A percentile compares a stretch with the other conserved stretches of the same genome.
These are phyloP conservation scores for Colletotrichum trifolii DNA, from an alignment of 2,329 filamentous ascomycete species.

Conservation along the genomic window DNA sequence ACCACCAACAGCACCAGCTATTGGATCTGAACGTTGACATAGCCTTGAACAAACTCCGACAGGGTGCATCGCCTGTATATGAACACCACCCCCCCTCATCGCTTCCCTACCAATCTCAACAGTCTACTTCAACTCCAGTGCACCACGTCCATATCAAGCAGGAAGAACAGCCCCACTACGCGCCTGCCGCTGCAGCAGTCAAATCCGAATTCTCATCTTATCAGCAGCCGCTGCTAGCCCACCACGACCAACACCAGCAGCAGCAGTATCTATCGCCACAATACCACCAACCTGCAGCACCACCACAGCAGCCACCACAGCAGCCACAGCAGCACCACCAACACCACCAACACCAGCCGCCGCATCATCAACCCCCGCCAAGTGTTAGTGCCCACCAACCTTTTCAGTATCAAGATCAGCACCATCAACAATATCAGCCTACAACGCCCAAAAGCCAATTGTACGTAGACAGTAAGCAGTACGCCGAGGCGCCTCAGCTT, in stretches of 20 bases:
- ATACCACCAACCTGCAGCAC: slow-evolving; percentile 38
- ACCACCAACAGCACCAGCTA: slow-evolving; percentile 39
- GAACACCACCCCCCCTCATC: slow-evolving; percentile 35
- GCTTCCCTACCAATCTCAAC: slow-evolving; percentile 34
- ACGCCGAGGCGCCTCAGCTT: slow-evolving; percentile 18
- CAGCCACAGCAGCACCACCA: slow-evolving; percentile 40
- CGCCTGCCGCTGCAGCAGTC: slow-evolving; percentile 35
- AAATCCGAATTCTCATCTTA: slow-evolving; percentile 31
- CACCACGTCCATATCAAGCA: slow-evolving; percentile 31
- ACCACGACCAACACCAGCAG: slow-evolving; percentile 45
- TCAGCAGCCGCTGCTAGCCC: slow-evolving; percentile 40
- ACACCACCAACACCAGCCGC: slow-evolving; percentile 38
- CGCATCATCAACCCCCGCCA: slow-evolving; percentile 34
- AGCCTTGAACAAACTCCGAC: slow-evolving; percentile 25
- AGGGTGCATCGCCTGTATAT: slow-evolving; percentile 34
- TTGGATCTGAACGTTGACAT: neutral
- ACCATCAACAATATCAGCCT: slow-evolving; percentile 27
- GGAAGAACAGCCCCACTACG: slow-evolving; percentile 33
- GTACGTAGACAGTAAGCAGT: slow-evolving; percentile 24
- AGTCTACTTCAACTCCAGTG: slow-evolving; percentile 35
- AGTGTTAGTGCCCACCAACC: slow-evolving; percentile 30
- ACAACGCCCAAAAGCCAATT: slow-evolving; percentile 28
- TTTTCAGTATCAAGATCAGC: slow-evolving; percentile 28
- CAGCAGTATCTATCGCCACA: slow-evolving; percentile 38
- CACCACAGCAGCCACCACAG: slow-evolving; percentile 31